A percentile compares a stretch with the other conserved stretches of the same genome.
Evolutionary conservation across 1,139 yeast genomes (phyloP).

Genomic region (Meyerozyma athensensis): DNA sequence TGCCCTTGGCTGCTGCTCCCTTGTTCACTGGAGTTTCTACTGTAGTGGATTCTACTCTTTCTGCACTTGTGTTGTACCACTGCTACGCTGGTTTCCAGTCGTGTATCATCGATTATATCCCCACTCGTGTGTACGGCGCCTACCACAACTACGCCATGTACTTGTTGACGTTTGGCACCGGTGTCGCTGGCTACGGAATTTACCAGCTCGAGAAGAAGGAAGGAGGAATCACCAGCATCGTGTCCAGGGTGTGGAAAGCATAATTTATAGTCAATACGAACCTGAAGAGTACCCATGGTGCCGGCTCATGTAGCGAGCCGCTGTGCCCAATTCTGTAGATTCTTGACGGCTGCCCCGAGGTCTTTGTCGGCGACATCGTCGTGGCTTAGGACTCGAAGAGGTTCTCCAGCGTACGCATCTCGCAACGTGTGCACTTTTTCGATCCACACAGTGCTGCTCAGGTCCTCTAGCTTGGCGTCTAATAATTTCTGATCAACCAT

Average conservation of each 20-base stretch:
- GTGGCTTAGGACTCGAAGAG: neutral
- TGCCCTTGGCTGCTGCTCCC: slow-evolving; percentile 64
- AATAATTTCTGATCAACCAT: slow-evolving; percentile 8
- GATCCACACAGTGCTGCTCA: slow-evolving; percentile 5
- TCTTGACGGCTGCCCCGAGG: slow-evolving; percentile 2
- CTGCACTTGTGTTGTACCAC: slow-evolving; percentile 56
- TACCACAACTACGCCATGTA: slow-evolving; percentile 61
- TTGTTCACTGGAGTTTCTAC: slow-evolving; percentile 54
- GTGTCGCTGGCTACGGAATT: slow-evolving; percentile 61
- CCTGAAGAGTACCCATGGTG: neutral
- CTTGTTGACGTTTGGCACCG: slow-evolving; percentile 59
- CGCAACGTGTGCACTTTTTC: slow-evolving; percentile 7
- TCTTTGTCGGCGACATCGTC: neutral
- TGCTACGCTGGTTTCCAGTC: slow-evolving; percentile 69
- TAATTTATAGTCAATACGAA: slow-evolving; percentile 8
- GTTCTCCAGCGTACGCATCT: slow-evolving; percentile 9
- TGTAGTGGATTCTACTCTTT: slow-evolving; percentile 52
- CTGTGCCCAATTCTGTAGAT: neutral
- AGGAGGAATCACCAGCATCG: slow-evolving; percentile 51
- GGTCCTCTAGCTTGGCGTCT: slow-evolving; percentile 8
- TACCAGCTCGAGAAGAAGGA: slow-evolving; percentile 66
- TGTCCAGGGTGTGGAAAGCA: slow-evolving; percentile 36
- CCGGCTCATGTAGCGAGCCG: neutral
- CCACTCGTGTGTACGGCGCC: slow-evolving; percentile 65
- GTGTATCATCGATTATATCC: slow-evolving; percentile 77